Evolutionary conservation across 2,329 filamentous ascomycete genomes (phyloP).

Genomic region (Phialocephala sp.): DNA sequence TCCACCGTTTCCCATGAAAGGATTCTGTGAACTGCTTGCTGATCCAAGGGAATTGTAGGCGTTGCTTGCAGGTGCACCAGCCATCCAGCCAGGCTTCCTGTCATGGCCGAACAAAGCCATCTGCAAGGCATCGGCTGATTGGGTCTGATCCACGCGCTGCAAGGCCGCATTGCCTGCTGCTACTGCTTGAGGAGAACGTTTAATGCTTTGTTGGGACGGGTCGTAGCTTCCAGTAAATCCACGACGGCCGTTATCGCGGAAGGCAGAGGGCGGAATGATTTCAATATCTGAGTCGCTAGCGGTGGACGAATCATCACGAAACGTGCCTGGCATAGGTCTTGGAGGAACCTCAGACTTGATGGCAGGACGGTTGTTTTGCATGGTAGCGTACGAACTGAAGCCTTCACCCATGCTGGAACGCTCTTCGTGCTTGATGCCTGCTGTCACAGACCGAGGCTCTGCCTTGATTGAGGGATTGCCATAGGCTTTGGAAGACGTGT

Average conservation of each 20-base stretch:
- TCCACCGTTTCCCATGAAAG: neutral
- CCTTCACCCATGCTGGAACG: neutral
- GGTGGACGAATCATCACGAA: slow-evolving; percentile 31
- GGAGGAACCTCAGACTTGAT: slow-evolving; percentile 20
- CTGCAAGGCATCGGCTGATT: slow-evolving; percentile 22
- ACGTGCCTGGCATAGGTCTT: slow-evolving; percentile 30
- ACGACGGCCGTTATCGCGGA: slow-evolving; percentile 37
- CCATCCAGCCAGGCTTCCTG: slow-evolving; percentile 34
- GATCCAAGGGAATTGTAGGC: neutral
- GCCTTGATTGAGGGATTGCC: slow-evolving; percentile 15
- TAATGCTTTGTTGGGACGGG: slow-evolving; percentile 7
- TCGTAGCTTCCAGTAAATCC: slow-evolving; percentile 1
- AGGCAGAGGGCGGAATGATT: slow-evolving; percentile 39
- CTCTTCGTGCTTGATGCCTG: slow-evolving; percentile 14
- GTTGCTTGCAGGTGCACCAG: neutral
- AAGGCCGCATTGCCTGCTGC: slow-evolving; percentile 1
- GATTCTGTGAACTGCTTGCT: neutral
- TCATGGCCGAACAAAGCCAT: slow-evolving; percentile 37
- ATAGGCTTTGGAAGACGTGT: neutral
- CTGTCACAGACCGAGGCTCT: slow-evolving; percentile 22
- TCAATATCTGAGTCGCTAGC: slow-evolving; percentile 41
- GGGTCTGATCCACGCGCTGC: neutral
- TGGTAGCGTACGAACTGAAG: slow-evolving; percentile 9
- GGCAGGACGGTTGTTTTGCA: neutral
- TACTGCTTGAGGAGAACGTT: neutral